Evolutionary conservation across 495 filamentous ascomycete genomes (phyloP).

Genomic region (Jackrogersella minutella): DNA sequence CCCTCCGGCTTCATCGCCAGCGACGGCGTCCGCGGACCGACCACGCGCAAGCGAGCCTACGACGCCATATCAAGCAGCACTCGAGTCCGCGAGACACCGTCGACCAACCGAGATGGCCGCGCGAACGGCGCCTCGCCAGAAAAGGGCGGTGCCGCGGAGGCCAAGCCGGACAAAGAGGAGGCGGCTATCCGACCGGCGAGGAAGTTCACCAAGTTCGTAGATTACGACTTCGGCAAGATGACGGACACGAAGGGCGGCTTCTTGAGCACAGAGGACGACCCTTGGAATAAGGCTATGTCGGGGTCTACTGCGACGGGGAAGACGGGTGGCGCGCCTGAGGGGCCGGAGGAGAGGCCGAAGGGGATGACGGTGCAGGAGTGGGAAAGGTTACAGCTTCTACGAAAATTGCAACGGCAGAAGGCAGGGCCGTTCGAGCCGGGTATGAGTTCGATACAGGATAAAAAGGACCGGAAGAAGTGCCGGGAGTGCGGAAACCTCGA

Average conservation of each 20-base stretch:
- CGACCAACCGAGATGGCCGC: conserved; percentile 73
- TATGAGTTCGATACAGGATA: conserved; percentile 70
- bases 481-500: conserved; percentile 83
- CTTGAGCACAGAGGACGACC: conserved; percentile 85
- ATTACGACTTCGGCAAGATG: conserved; percentile 98
- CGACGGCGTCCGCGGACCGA: conserved; percentile 47
- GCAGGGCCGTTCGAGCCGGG: conserved; percentile 88
- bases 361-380: conserved; percentile 93
- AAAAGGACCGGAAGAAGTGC: conserved; percentile 74
- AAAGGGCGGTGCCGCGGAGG: conserved; percentile 42
- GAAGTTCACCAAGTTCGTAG: conserved; percentile 91
- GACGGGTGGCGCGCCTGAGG: conserved; percentile 32
- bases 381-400: conserved; percentile 79
- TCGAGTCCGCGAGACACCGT: conserved; percentile 55
- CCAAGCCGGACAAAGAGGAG: conserved; percentile 52
- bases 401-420: conserved; percentile 73
- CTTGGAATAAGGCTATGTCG: conserved; percentile 80
- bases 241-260: conserved; percentile 97
- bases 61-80: conserved; percentile 65
- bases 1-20: conserved; percentile 52
- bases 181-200: conserved; percentile 71
- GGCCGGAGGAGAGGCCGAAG: conserved; percentile 66
- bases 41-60: conserved; percentile 61
- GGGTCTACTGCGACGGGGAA: conserved; percentile 48
- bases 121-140: conserved; percentile 40